Percentiles rank a stretch among this genome's conserved stretches.
phyloP scores from a whole-genome alignment of 345 rosid genomes.

The Orychophragmus violaceus region DNA sequence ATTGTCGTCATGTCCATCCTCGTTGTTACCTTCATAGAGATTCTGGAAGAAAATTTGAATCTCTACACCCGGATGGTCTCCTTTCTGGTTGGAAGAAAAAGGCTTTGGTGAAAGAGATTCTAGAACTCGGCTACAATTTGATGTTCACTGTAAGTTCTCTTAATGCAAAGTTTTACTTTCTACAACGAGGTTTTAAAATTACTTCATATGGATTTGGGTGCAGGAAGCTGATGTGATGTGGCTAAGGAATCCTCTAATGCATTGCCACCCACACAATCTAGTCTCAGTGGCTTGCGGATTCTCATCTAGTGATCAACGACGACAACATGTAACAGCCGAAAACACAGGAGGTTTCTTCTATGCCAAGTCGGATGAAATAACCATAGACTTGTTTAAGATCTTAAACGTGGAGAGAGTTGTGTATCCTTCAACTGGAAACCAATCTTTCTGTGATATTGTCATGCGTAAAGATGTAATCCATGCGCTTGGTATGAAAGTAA shows the following conservation, averaged over 20 bases:
- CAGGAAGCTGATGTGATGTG: conserved; percentile 59
- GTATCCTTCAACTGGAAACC: conserved; percentile 20
- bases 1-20: conserved; percentile 35
- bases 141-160: conserved; percentile 40
- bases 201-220: no score
- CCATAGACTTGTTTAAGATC: conserved; percentile 8
- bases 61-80: conserved; percentile 1
- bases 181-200: no score
- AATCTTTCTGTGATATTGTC: conserved; percentile 21
- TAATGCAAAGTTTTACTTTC: background rate
- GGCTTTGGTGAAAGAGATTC: conserved; percentile 19
- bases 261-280: background rate
- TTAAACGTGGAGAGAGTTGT: conserved; percentile 28
- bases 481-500: background rate
- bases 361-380: conserved; percentile 5
- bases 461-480: conserved; percentile 1
- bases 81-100: conserved; percentile 13
- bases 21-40: conserved; percentile 33
- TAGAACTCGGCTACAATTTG: conserved; percentile 40
- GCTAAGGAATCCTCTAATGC: conserved; percentile 46
- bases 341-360: conserved; percentile 38
- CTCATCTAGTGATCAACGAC: background rate
- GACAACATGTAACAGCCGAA: background rate
- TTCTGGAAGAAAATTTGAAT: background rate
- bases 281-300: conserved; percentile 35